Evolutionary conservation across 2,329 filamentous ascomycete genomes (phyloP).

Genomic region (Sporothrix dimorphospora): DNA sequence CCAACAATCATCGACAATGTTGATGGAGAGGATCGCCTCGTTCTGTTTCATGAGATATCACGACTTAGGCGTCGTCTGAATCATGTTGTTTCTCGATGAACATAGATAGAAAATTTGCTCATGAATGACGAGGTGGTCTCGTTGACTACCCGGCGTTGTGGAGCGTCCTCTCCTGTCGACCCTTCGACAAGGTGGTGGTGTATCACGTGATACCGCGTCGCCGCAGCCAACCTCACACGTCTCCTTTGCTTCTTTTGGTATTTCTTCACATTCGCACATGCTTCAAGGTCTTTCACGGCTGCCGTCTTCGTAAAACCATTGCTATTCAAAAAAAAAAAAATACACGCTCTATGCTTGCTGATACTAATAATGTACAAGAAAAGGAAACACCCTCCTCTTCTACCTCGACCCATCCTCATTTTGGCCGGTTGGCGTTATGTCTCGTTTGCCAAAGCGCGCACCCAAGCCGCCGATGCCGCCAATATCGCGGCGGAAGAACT

Average conservation of each 20-base stretch:
- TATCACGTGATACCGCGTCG: constrained; percentile 12
- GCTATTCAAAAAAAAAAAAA: constrained; percentile 8
- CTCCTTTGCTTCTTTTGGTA: too few relatives aligned
- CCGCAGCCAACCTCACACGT: not conserved
- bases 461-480: constrained; percentile 77
- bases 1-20: not conserved
- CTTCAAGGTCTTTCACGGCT: too few relatives aligned
- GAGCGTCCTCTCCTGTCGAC: not conserved
- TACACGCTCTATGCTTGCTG: constrained; percentile 14
- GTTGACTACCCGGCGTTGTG: not conserved
- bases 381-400: not conserved
- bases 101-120: too few relatives aligned
- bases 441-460: constrained; percentile 69
- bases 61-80: not conserved
- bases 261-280: too few relatives aligned
- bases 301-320: not conserved
- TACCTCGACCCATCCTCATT: constrained; percentile 22
- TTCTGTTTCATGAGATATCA: not conserved
- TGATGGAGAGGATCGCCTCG: too few relatives aligned
- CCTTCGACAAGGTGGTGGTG: not conserved
- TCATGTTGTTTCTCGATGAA: too few relatives aligned
- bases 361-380: not conserved
- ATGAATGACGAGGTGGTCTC: not conserved
- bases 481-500: constrained; percentile 91
- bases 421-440: constrained; percentile 44